Evolutionary conservation across 352 stramenopile genomes (phyloP), one percentile per base, ranked within the genome.

Genomic region (Phytophthora rubi): DNA sequence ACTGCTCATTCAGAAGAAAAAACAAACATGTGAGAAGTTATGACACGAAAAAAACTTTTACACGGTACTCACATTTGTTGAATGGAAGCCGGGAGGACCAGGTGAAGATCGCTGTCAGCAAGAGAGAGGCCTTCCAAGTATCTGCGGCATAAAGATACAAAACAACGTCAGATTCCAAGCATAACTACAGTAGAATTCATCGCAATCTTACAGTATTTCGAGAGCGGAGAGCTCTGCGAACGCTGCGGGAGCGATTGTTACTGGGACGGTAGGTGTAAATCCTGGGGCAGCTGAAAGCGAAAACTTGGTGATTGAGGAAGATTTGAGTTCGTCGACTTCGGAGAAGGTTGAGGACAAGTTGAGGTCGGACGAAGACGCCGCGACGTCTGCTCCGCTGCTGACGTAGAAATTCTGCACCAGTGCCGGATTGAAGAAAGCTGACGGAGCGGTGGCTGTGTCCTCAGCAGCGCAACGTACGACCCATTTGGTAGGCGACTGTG

Each of bases 11-110:
- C 39, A 4, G 42, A 30, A 60, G 3, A 33, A 60, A n/a, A 5
- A 53, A 49, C 7, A 26, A 26, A 9, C n/a, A 49, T 49, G 10
- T 72, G 37, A 68, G 59, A 52, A 39, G n/a, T 12, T 0, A 30
- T 15, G n/a, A 58, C 13, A 39, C 26, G 9, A 18, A 61, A 6
- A 21, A 48, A 4, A 21, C 10, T 4, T 10, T 51, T 1, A 6
- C n/a, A 12, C 7, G 6, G 16, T 28, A 61, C 78, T 48, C 48
- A 83, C 78, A 90, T 77, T 65, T 81, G 70, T 65, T 80, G 60
- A 28, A 90, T 75, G 16, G 82, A 80, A 3, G 54, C 4, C 33
- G 82, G 81, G 9, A 90, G 69, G 32, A 84, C 55, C 12, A 91
- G 61, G 16, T 84, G 75, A 15, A 91, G 63, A 15, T 63, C 33